Percentiles rank a stretch among this genome's conserved stretches.
Evolutionary conservation across 768 basidiomycete genomes (phyloP).

Genomic region (Panaeolus cyanescens): DNA sequence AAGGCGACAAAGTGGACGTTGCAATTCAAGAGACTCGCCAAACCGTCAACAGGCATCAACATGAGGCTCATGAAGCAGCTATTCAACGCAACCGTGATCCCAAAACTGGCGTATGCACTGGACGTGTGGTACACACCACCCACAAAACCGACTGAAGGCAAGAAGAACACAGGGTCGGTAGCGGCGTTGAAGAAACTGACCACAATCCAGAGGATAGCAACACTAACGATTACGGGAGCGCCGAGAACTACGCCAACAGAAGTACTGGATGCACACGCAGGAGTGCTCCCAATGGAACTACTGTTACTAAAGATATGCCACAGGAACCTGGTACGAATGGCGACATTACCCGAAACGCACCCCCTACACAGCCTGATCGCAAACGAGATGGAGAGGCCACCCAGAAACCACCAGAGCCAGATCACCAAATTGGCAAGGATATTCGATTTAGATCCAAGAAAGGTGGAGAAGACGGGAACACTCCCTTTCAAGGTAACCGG

Average conservation of each 20-base stretch:
- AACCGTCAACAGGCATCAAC: conserved; percentile 14
- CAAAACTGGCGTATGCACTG: conserved; percentile 23
- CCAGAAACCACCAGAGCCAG: conserved; percentile 6
- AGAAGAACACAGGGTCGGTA: conserved; percentile 11
- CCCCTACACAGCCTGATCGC: conserved; percentile 7
- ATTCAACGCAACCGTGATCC: conserved; percentile 23
- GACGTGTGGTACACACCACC: conserved; percentile 29
- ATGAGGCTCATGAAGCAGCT: conserved; percentile 19
- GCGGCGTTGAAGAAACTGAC: conserved; percentile 11
- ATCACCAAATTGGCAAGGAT: conserved; percentile 8
- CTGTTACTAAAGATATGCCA: conserved; percentile 10
- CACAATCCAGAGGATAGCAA: conserved; percentile 18
- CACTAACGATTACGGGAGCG: conserved; percentile 22
- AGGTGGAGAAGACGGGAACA: conserved; percentile 12
- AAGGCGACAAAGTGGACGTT: too few species aligned
- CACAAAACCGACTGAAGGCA: conserved; percentile 5
- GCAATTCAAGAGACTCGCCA: conserved; percentile 13
- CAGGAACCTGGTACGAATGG: conserved; percentile 7
- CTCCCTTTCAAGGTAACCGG: conserved; percentile 16
- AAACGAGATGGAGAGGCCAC: neutral
- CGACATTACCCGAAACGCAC: conserved; percentile 14
- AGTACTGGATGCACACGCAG: conserved; percentile 17
- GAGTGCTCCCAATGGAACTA: conserved; percentile 13
- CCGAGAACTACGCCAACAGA: conserved; percentile 18
- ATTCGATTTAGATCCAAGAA: conserved; percentile 7